Evolutionary conservation across 495 filamentous ascomycete species (phyloP).

Genomic region (Corynascus novoguineensis): DNA sequence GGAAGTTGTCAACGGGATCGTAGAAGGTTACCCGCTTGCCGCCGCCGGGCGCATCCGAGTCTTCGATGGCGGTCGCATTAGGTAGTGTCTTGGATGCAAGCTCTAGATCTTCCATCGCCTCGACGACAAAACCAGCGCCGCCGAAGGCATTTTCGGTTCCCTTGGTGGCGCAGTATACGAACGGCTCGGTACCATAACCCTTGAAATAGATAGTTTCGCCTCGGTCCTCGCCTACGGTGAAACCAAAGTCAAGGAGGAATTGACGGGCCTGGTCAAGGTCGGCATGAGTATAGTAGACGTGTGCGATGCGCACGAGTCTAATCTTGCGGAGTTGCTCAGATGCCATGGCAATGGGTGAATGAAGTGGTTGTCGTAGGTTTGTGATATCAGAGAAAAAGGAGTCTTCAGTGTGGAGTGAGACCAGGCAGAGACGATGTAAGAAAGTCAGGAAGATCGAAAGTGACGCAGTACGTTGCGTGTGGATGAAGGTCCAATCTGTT

Average conservation of each 20-base stretch:
- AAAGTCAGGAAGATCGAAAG: too few species aligned
- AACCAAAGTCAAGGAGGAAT: constrained; percentile 52
- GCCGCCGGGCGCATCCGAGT: constrained; percentile 50
- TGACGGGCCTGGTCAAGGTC: constrained; percentile 38
- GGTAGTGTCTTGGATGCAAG: constrained; percentile 32
- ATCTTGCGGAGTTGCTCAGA: constrained; percentile 30
- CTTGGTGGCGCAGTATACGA: constrained; percentile 45
- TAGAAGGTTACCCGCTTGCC: constrained; percentile 47
- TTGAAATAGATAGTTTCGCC: constrained; percentile 46
- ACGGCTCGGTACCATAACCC: constrained; percentile 52
- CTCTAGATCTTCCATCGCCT: constrained; percentile 47
- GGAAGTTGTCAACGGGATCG: constrained; percentile 48
- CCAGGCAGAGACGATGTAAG: too few species aligned
- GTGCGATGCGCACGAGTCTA: constrained; percentile 43
- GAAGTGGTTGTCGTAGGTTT: too few species aligned
- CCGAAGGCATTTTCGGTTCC: constrained; percentile 44
- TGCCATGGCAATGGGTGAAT: too few species aligned
- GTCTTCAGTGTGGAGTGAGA: too few species aligned
- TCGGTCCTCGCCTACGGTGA: constrained; percentile 35
- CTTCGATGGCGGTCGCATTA: constrained; percentile 39
- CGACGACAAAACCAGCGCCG: constrained; percentile 46
- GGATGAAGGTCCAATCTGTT: too few species aligned
- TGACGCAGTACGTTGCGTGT: too few species aligned
- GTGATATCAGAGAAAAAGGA: too few species aligned
- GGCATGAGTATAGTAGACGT: constrained; percentile 49